phyloP scores from a whole-genome alignment of 2,329 filamentous ascomycete genomes.

The Pseudogymnoascus destructans region DNA sequence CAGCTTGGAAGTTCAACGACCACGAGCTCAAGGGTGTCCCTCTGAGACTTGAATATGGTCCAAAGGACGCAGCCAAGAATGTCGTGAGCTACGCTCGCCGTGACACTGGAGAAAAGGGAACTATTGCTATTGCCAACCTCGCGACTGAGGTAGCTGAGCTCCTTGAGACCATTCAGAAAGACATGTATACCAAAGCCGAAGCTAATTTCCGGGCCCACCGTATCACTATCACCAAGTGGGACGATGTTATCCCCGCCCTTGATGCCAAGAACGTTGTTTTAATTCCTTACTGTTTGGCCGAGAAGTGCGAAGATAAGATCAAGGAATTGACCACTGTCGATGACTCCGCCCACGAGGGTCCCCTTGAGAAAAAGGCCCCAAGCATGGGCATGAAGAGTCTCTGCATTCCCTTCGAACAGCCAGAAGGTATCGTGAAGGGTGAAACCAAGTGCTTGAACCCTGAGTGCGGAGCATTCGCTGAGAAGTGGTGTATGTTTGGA shows the following conservation, averaged over 20 bases:
- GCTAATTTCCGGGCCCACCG: constrained; percentile 68
- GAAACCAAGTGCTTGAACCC: constrained; percentile 89
- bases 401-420: constrained; percentile 78
- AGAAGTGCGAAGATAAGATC: constrained; percentile 82
- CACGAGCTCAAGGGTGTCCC: constrained; percentile 96
- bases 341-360: constrained; percentile 33
- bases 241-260: constrained; percentile 77
- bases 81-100: constrained; percentile 78
- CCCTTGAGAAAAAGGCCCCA: constrained; percentile 39
- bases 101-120: constrained; percentile 73
- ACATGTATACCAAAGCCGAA: constrained; percentile 65
- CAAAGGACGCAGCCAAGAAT: constrained; percentile 78
- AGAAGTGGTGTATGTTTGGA: constrained; percentile 90
- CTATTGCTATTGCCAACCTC: constrained; percentile 63
- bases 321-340: constrained; percentile 80
- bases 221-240: constrained; percentile 72
- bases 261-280: constrained; percentile 87
- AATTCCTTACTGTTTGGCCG: constrained; percentile 75
- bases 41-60: constrained; percentile 86
- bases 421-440: constrained; percentile 61
- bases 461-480: constrained; percentile 61
- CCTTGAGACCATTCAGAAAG: constrained; percentile 78
- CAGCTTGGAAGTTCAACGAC: constrained; percentile 97
- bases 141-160: constrained; percentile 61
- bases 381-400: constrained; percentile 66